Conservation (phyloP, 192 early-diverging fungal species). For the Entomortierella parvispora region DNA sequence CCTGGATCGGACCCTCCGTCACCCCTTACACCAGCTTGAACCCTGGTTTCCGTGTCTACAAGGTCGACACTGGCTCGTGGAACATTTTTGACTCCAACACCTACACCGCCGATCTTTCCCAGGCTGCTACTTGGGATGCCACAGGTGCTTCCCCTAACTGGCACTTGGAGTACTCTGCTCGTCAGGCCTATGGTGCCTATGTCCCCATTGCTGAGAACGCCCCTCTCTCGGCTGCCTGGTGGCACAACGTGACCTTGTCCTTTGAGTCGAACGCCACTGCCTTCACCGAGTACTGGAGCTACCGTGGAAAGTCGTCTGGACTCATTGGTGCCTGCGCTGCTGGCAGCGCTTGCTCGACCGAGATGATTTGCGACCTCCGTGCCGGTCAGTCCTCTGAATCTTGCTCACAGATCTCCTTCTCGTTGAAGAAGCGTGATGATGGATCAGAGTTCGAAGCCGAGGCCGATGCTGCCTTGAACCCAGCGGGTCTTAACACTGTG, state of each 20-base stretch:
- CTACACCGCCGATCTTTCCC: slow-evolving; percentile 59
- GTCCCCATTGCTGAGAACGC: slow-evolving; percentile 10
- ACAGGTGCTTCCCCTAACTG: slow-evolving; percentile 48
- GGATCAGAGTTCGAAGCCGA: background rate
- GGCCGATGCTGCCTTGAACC: background rate
- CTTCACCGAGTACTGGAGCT: slow-evolving; percentile 55
- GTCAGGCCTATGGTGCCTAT: slow-evolving; percentile 45
- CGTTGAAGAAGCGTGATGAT: slow-evolving; percentile 9
- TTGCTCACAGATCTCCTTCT: slow-evolving; percentile 12
- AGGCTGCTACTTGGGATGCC: slow-evolving; percentile 51
- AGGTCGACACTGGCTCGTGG: slow-evolving; percentile 58
- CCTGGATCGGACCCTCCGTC: slow-evolving; percentile 61
- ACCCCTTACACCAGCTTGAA: slow-evolving; percentile 60
- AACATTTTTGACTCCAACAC: slow-evolving; percentile 61
- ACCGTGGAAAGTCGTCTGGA: slow-evolving; percentile 49
- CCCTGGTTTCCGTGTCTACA: slow-evolving; percentile 66
- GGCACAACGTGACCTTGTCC: slow-evolving; percentile 59
- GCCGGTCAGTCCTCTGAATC: slow-evolving; percentile 33
- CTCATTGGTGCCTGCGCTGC: slow-evolving; percentile 8
- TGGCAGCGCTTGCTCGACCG: slow-evolving; percentile 12
- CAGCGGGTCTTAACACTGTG: background rate
- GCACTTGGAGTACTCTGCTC: slow-evolving; percentile 64
- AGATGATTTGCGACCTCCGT: slow-evolving; percentile 34
- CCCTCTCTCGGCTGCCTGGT: slow-evolving; percentile 56
- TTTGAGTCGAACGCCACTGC: slow-evolving; percentile 44